Conservation (phyloP, 768 basidiomycete species). For the Suillus placidus region DNA sequence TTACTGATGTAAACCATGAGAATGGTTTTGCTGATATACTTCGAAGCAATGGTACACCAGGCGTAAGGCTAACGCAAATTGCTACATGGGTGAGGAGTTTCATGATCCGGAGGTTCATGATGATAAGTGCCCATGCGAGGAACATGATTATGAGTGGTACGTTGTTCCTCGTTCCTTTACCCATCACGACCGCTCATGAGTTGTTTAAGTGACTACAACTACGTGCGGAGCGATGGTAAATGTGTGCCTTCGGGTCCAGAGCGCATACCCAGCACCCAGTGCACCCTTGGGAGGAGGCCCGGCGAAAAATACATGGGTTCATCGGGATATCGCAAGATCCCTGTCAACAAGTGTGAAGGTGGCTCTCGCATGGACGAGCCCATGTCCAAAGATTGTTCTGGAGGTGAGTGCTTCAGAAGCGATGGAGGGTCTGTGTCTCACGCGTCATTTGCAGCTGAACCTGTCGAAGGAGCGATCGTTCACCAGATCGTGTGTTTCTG, state of each 20-base stretch:
- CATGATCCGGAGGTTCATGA: constrained; percentile 81
- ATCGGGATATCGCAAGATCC: constrained; percentile 89
- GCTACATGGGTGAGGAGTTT: constrained; percentile 91
- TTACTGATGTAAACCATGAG: neutral
- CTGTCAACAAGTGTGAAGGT: constrained; percentile 86
- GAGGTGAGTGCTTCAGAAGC: constrained; percentile 48
- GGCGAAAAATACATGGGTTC: constrained; percentile 79
- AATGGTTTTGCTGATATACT: neutral
- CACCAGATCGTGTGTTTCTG: constrained; percentile 65
- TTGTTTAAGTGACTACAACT: constrained; percentile 83
- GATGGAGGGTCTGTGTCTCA: neutral
- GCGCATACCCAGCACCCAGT: constrained; percentile 77
- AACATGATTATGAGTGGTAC: constrained; percentile 94
- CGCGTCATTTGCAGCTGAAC: constrained; percentile 57
- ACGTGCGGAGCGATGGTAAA: constrained; percentile 64
- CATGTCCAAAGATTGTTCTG: constrained; percentile 73
- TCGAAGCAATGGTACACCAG: constrained; percentile 91
- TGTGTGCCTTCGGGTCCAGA: constrained; percentile 90
- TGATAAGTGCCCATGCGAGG: constrained; percentile 79
- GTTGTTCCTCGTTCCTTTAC: constrained; percentile 17
- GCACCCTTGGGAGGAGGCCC: constrained; percentile 47
- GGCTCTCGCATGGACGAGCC: constrained; percentile 65
- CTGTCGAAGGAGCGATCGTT: constrained; percentile 73
- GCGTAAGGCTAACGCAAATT: constrained; percentile 79
- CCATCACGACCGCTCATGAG: neutral